These are phyloP conservation scores for Angomonas desouzai DNA, from an alignment of 208 protist genomes.

Conservation along the genomic window DNA sequence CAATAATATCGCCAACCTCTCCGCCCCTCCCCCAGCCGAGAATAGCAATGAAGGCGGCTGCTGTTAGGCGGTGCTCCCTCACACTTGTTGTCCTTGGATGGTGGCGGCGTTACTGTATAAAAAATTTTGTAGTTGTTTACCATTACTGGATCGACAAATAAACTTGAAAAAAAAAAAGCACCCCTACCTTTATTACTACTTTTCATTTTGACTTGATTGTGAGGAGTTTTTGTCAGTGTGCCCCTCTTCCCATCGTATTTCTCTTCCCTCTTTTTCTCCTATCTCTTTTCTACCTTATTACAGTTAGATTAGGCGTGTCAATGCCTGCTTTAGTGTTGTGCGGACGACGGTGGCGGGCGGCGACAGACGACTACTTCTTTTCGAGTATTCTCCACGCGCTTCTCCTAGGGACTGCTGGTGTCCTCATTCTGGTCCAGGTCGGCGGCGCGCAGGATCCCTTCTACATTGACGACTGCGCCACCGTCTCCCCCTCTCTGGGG, in stretches of 20 bases:
- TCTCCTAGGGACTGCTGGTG: slow-evolving; percentile 17
- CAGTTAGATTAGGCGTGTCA: neutral
- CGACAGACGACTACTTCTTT: slow-evolving; percentile 71
- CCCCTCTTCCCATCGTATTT: too few species aligned
- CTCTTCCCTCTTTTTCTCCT: slow-evolving; percentile 5
- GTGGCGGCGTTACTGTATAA: too few species aligned
- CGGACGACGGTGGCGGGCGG: slow-evolving; percentile 66
- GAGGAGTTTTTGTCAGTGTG: too few species aligned
- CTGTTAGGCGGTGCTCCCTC: slow-evolving; percentile 3
- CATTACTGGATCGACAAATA: too few species aligned
- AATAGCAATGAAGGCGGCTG: slow-evolving; percentile 1
- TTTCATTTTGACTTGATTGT: too few species aligned
- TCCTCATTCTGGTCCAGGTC: neutral
- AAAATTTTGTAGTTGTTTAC: too few species aligned
- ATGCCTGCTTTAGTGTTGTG: slow-evolving; percentile 81
- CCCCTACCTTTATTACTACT: too few species aligned
- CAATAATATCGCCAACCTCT: neutral
- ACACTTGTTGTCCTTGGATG: too few species aligned
- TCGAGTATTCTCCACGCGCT: slow-evolving; percentile 46
- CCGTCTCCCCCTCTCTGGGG: slow-evolving; percentile 12
- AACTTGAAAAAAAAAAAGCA: too few species aligned
- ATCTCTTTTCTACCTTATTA: neutral
- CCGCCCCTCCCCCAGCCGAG: slow-evolving; percentile 1
- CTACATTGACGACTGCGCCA: slow-evolving; percentile 21
- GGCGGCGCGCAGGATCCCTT: neutral